A percentile compares a stretch with the other conserved stretches of the same genome.
phyloP scores from a whole-genome alignment of 2,329 filamentous ascomycete species.

The Chalara sp. region DNA sequence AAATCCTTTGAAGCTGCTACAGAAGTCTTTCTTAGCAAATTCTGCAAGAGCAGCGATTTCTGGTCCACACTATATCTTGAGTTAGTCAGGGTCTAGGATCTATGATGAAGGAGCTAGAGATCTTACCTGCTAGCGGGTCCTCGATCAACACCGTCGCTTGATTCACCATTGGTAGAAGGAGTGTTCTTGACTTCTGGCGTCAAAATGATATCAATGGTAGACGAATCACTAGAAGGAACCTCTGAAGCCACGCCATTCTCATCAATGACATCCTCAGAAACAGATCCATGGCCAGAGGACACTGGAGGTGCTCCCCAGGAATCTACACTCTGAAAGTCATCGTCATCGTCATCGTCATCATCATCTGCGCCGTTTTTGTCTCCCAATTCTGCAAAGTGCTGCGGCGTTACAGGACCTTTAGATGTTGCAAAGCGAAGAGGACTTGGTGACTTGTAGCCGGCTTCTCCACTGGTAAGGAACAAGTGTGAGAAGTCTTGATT shows the following conservation, averaged over 20 bases:
- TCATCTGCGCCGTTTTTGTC: neutral
- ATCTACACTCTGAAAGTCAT: neutral
- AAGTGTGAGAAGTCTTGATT: slow-evolving; percentile 11
- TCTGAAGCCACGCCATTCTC: neutral
- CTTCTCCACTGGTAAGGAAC: slow-evolving; percentile 8
- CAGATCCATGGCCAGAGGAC: too few relatives aligned
- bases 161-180: slow-evolving; percentile 8
- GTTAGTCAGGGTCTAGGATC: neutral
- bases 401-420: too few relatives aligned
- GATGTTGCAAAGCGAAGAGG: neutral
- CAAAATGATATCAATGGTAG: slow-evolving; percentile 15
- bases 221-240: neutral
- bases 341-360: neutral
- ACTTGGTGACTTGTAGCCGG: slow-evolving; percentile 11
- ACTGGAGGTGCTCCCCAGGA: neutral
- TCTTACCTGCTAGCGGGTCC: slow-evolving; percentile 21
- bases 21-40: slow-evolving; percentile 23
- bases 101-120: neutral
- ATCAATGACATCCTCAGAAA: too few relatives aligned
- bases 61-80: slow-evolving; percentile 15
- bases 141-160: slow-evolving; percentile 16
- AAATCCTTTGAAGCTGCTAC: neutral
- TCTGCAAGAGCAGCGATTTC: slow-evolving; percentile 25
- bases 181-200: slow-evolving; percentile 9
- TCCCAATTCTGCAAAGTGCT: too few relatives aligned